Base-by-base conservation (phyloP, 768 basidiomycete genomes). In the Leccinellum luteum region DNA sequence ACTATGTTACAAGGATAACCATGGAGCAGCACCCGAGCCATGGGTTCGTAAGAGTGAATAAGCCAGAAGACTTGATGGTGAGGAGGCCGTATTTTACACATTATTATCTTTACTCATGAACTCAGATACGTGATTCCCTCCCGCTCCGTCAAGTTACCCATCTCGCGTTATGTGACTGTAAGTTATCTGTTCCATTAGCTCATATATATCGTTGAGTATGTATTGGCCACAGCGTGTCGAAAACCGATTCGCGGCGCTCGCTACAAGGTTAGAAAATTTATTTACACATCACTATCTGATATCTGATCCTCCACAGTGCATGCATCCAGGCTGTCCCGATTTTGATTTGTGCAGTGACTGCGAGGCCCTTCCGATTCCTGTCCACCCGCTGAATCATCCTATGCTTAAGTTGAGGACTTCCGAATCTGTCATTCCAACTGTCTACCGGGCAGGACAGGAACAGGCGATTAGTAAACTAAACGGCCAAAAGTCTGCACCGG, bases 331-430 rank as follows among this genome's bases (percentile, higher is more conserved):
- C 4, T 95, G 93, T 73, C 79, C 81, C 0, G 89, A 94, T 69
- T 93, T 85, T 63, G 93, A 95, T 65, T 78, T 94, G 17, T 95
- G 92, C 73, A 76, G 79, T 56, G 71, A 71, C 52, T 95, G 93
- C 72, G 92, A 94, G 73, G 85, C 90, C 6, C 78, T 84, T 56
- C 92, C 92, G 0, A 89, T 93, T 58, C 73, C 85, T 6, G 76
- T 89, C 13, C 92, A 95, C 68, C 89, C 90, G 0, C 57, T 69
- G 13, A 81, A 73, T 31, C 93, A 95, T 66, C 83, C 86, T 1
- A 58, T 95, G 67, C 68, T 93, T 66, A 94, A 93, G 81, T 76
- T 94, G 73, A 85, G 76, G 65, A 76, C 75, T 0, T 60, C 76
- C 1, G 79, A 80, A 17, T 78, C 81, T 3, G 67, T 78, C 15